A percentile compares a stretch with the other conserved stretches of the same genome.
These are phyloP conservation scores for Trypanosoma rangeli DNA, from an alignment of 208 protist species.

Conservation along the genomic window DNA sequence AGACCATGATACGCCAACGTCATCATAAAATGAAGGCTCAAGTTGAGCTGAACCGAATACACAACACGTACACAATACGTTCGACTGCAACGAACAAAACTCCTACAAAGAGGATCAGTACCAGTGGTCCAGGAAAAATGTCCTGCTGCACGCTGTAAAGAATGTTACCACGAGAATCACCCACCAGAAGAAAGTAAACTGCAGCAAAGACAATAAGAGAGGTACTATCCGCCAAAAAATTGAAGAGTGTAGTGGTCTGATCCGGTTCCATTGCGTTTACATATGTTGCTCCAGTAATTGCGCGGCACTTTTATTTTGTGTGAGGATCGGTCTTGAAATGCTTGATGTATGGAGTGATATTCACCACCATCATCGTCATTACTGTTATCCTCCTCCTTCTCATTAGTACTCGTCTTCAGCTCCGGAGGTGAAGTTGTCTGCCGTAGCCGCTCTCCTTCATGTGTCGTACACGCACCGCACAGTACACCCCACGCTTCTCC, in stretches of 20 bases:
- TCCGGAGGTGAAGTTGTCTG: not conserved
- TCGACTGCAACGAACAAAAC: slow-evolving; percentile 58
- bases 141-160: slow-evolving; percentile 64
- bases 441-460: not conserved
- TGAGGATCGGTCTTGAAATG: not conserved
- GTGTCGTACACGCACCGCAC: not conserved
- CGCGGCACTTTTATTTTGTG: not conserved
- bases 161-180: slow-evolving; percentile 36
- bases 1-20: slow-evolving; percentile 32
- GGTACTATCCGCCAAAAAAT: slow-evolving; percentile 42
- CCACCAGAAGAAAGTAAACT: slow-evolving; percentile 54
- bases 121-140: slow-evolving; percentile 60
- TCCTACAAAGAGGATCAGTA: slow-evolving; percentile 53
- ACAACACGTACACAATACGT: slow-evolving; percentile 68
- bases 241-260: slow-evolving; percentile 54
- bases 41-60: slow-evolving; percentile 39
- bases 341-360: not conserved
- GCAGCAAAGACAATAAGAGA: slow-evolving; percentile 45
- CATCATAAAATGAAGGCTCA: slow-evolving; percentile 34
- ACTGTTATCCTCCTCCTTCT: not conserved
- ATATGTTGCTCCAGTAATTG: slow-evolving; percentile 15
- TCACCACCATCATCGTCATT: not conserved
- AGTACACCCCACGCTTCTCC: not conserved
- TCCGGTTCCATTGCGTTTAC: slow-evolving; percentile 46
- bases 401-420: not conserved